These are phyloP conservation scores for Cylindrotheca fusiformis DNA, from an alignment of 108 stramenopile species.

Conservation along the genomic window DNA sequence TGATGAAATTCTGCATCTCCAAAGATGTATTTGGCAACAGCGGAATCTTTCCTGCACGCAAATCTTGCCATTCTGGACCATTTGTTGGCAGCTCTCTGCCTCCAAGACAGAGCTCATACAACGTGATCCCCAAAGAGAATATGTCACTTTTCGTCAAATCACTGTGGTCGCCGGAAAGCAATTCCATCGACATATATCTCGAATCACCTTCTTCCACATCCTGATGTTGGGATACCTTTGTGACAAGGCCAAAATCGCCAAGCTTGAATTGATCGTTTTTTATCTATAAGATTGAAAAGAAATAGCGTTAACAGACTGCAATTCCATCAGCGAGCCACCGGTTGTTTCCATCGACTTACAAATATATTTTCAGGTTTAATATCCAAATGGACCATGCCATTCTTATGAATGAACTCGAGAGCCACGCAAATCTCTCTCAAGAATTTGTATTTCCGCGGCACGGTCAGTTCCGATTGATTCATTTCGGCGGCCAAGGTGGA, in stretches of 20 bases:
- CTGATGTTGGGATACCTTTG: constrained; percentile 44
- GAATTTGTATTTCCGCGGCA: constrained; percentile 67
- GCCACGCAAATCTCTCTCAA: constrained; percentile 85
- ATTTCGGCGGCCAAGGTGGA: constrained; percentile 61
- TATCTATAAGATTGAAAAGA: too few species aligned
- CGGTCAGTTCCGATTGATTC: constrained; percentile 17
- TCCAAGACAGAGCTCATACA: constrained; percentile 87
- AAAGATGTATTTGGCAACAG: constrained; percentile 61
- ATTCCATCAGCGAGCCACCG: too few species aligned
- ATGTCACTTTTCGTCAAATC: constrained; percentile 94
- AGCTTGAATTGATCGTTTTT: constrained; percentile 91
- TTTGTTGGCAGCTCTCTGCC: constrained; percentile 64
- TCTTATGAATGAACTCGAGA: constrained; percentile 80
- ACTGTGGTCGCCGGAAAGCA: constrained; percentile 78
- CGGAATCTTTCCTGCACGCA: constrained; percentile 66
- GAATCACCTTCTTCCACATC: constrained; percentile 94
- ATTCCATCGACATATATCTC: constrained; percentile 92
- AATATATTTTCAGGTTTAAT: constrained; percentile 97
- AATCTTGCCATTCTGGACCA: constrained; percentile 90
- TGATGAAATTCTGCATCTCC: constrained; percentile 68
- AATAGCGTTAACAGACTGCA: too few species aligned
- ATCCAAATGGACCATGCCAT: constrained; percentile 90
- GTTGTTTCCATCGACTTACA: too few species aligned
- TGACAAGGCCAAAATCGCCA: constrained; percentile 92
- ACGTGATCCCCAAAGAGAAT: constrained; percentile 88